Evolutionary conservation across 805 yeast genomes (phyloP).

Genomic region (Teunomyces cretensis): DNA sequence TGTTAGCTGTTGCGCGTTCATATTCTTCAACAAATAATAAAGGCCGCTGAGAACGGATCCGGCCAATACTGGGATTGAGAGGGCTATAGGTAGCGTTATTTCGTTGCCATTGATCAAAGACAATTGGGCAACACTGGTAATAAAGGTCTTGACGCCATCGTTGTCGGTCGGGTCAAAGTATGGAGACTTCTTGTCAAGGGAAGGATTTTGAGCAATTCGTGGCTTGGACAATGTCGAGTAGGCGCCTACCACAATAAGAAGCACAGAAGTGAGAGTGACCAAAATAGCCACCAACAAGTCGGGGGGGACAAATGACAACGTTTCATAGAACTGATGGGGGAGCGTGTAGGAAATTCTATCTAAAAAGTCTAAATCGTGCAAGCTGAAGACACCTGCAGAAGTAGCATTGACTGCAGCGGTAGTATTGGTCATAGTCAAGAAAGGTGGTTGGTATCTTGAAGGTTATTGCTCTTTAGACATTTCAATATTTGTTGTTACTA

Average conservation of each 20-base stretch:
- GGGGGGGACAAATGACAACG: neutral
- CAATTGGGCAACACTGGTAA: conserved; percentile 9
- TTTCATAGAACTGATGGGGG: neutral
- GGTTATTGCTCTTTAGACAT: too few species aligned
- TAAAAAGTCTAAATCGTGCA: neutral
- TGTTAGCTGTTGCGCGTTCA: conserved; percentile 29
- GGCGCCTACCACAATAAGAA: conserved; percentile 4
- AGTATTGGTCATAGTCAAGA: neutral
- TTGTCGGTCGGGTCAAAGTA: conserved; percentile 24
- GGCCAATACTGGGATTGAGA: conserved; percentile 46
- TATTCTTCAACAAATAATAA: conserved; percentile 34
- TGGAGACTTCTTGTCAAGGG: conserved; percentile 10
- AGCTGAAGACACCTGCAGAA: neutral
- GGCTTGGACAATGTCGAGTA: conserved; percentile 22
- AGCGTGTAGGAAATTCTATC: neutral
- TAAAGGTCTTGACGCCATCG: conserved; percentile 16
- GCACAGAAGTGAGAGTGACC: neutral
- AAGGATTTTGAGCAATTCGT: conserved; percentile 21
- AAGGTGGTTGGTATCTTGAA: neutral
- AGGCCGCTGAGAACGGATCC: conserved; percentile 37
- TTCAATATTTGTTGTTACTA: too few species aligned
- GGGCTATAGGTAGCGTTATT: conserved; percentile 25
- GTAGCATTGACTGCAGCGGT: neutral
- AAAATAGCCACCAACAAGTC: neutral
- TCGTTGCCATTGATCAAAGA: conserved; percentile 7